Base-by-base conservation (phyloP, 75 land plant species). In the Adiantum capillusveneris region DNA sequence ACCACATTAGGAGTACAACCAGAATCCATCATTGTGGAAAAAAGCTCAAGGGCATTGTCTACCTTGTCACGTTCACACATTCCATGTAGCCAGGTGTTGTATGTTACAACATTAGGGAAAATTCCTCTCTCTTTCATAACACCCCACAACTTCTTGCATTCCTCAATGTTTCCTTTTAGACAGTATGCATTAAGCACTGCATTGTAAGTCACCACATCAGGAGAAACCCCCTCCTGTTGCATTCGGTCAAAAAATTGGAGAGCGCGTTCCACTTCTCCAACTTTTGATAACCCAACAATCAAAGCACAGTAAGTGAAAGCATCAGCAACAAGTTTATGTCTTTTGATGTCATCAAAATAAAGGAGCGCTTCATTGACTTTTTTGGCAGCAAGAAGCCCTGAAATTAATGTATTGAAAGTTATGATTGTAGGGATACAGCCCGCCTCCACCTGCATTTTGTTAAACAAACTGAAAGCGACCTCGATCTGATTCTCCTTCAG, bases 61-160 rank as follows among this genome's bases (percentile, higher is more conserved):
- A 78, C 46, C 25, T 77, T 56, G 20, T 79, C 75, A 1, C 27
- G 52, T 0, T 17, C 57, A 31, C 81, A 81, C 46, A 77, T 69
- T 0, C 97, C 94, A 52, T 78, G 59, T 22, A 92, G 77, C 71
- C 84, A 28, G 12, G 84, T 75, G 56, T 84, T 88, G 31, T 80
- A 88, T 0, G 86, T 58, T 29, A 62, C 84, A 22, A 84, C 71
- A 70, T 87, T 79, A 1, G 72, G 77, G 26, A 6, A 6, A 1
- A 54, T 7, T 2, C 59, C 44, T 28, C 25, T 65, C 20, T 31
- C 12, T 11, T 19, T 42, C 67, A 65, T 54, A 16, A 31, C 43
- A 27, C 26, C 28, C 30, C 37, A 60, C 18, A 60, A 25, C n/a
- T 44, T 45, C 16, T 22, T 29, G 30, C 43, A 31, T 9, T 71